Conservation (phyloP, 2,329 filamentous ascomycete genomes). For the Pseudogymnoascus sp. region DNA sequence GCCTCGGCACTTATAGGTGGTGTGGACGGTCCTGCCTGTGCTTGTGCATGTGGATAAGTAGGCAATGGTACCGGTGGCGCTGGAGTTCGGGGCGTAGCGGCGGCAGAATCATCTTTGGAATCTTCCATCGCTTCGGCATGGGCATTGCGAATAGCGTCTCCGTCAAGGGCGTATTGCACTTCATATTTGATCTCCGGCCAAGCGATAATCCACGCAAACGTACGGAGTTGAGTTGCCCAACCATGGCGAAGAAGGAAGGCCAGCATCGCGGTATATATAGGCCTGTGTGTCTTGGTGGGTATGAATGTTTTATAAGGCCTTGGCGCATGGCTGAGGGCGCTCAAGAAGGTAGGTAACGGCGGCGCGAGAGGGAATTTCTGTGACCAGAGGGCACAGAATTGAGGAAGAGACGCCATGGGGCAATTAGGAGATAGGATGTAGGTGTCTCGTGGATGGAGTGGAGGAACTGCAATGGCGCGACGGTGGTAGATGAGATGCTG, state of each 20-base stretch:
- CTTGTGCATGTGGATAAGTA: neutral
- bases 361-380: slow-evolving; percentile 76
- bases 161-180: slow-evolving; percentile 64
- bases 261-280: slow-evolving; percentile 81
- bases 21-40: slow-evolving; percentile 21
- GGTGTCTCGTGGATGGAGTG: slow-evolving; percentile 78
- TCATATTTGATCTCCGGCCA: slow-evolving; percentile 75
- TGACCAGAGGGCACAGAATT: slow-evolving; percentile 65
- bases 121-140: slow-evolving; percentile 21
- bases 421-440: slow-evolving; percentile 92
- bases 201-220: slow-evolving; percentile 82
- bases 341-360: slow-evolving; percentile 78
- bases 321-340: slow-evolving; percentile 69
- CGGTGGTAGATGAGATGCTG: slow-evolving; percentile 96
- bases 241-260: slow-evolving; percentile 88
- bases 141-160: slow-evolving; percentile 46
- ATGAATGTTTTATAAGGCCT: slow-evolving; percentile 77
- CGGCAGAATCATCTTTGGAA: slow-evolving; percentile 18
- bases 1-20: slow-evolving; percentile 43
- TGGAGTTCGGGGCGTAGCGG: neutral
- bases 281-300: slow-evolving; percentile 79
- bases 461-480: slow-evolving; percentile 81
- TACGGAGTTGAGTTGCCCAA: slow-evolving; percentile 89
- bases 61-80: neutral
- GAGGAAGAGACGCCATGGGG: slow-evolving; percentile 62